Conservation (phyloP, 179 eudicot genomes). For the Beta macrorhiza region DNA sequence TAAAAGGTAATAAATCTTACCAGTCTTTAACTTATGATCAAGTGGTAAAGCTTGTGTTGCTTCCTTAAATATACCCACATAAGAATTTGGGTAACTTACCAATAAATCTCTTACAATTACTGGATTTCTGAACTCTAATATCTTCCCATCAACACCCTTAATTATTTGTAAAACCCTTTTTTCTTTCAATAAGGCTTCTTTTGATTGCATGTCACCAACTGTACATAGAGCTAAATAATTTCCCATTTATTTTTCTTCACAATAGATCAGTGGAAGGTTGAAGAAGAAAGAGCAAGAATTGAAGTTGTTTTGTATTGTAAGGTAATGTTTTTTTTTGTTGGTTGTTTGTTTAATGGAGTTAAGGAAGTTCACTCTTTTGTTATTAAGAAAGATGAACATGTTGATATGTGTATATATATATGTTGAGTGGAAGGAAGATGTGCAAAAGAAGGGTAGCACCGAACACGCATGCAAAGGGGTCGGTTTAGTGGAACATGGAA, state of each 20-base stretch:
- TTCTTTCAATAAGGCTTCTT: constrained; percentile 17
- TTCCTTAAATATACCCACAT: constrained; percentile 40
- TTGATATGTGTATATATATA: no score
- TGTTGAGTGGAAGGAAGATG: background rate
- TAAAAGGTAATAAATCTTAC: constrained; percentile 42
- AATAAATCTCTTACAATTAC: constrained; percentile 43
- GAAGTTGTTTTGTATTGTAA: background rate
- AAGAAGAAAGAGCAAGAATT: background rate
- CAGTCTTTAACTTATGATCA: constrained; percentile 41
- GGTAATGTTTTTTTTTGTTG: background rate
- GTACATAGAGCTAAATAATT: constrained; percentile 35
- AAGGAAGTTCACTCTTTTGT: background rate
- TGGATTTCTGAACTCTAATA: constrained; percentile 43
- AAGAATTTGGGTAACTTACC: constrained; percentile 33
- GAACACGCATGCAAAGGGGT: constrained; percentile 33
- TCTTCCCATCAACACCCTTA: constrained; percentile 50
- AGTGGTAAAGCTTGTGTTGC: constrained; percentile 53
- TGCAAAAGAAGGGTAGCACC: background rate
- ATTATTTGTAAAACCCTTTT: constrained; percentile 39
- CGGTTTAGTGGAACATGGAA: constrained; percentile 34
- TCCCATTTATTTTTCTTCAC: constrained; percentile 31
- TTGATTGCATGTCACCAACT: constrained; percentile 16
- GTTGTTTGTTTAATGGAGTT: background rate
- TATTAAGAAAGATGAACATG: constrained; percentile 5
- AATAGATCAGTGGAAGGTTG: no score